Base-by-base conservation (phyloP, 2,329 filamentous ascomycete genomes). In the Ophiosphaerella narmari region DNA sequence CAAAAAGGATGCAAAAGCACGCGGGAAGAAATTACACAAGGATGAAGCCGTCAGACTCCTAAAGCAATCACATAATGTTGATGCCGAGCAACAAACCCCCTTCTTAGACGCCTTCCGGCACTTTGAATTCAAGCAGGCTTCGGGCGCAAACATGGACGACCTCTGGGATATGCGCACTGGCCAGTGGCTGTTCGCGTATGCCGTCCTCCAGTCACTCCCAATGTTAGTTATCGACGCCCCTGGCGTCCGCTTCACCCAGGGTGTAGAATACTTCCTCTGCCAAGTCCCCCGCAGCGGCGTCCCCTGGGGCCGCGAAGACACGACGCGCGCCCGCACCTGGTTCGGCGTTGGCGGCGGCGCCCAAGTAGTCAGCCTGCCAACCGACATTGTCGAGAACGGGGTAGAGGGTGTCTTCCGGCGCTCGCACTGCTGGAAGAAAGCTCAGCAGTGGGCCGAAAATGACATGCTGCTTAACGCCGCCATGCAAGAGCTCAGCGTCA, bases 141-240 rank as follows among this genome's bases (percentile, higher is more conserved):
- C 81, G 52, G 82, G 85, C 49, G 86, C 84, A 68, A 82, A 77
- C 34, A 79, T 86, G 26, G 77, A 81, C n/a, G 88, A 92, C 59
- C 75, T 92, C 36, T 78, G 80, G 32, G 88, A 92, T 62, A 82
- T 88, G 60, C 83, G 89, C 37, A 83, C 87, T 37, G 90, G 90
- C 12, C 85, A 88, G 68, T 94, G 89, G 89, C 78, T 94, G 43
- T 92, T 93, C 75, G 77, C 92, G 49, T 93, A 93, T 66, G 86
- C 85, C 6, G 83, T 91, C 7, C 79, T 93, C 7, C 89, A 94
- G 72, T 86, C 86, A 2, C 78, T 93, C 21, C 90, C 90, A 4
- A 86, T 91, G 79, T 78, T 93, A 9, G 87, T 90, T 1, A 80
- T 91, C 31, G 90, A 94, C 69, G 88, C 87, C 0, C 87, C 88